Conservation (phyloP, 1,139 yeast species). For the Taphrina deformans region DNA sequence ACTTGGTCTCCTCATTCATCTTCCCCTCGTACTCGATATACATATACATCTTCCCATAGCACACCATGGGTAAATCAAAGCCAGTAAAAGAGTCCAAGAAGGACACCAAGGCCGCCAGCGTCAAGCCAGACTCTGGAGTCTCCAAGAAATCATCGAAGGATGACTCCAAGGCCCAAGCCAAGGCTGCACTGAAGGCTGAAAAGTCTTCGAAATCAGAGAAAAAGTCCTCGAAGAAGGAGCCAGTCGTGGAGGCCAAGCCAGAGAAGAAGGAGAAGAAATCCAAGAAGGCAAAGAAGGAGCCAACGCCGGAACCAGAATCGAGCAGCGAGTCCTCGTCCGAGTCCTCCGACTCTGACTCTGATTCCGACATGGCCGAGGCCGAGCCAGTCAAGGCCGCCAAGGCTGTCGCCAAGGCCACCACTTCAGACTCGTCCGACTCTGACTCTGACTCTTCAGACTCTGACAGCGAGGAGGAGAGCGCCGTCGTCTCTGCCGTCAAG, state of each 20-base stretch:
- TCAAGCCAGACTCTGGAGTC: constrained; percentile 39
- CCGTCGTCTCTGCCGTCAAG: constrained; percentile 43
- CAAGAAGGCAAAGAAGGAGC: constrained; percentile 33
- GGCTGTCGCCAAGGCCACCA: constrained; percentile 34
- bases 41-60: neutral
- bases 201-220: constrained; percentile 32
- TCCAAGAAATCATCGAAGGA: constrained; percentile 33
- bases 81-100: constrained; percentile 26
- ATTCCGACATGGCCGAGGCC: constrained; percentile 38
- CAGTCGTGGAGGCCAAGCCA: constrained; percentile 31
- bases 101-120: constrained; percentile 38
- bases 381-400: constrained; percentile 40
- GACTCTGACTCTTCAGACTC: constrained; percentile 35
- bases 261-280: constrained; percentile 32
- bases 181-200: constrained; percentile 33
- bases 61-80: constrained; percentile 30
- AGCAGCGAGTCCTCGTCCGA: constrained; percentile 18
- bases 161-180: constrained; percentile 35
- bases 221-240: constrained; percentile 35
- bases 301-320: constrained; percentile 16
- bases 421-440: constrained; percentile 32
- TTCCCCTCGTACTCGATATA: neutral
- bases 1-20: too few relatives aligned
- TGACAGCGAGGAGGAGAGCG: constrained; percentile 43
- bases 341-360: constrained; percentile 34